These are phyloP conservation scores for Pseudocercospora macadamiae DNA, from an alignment of 2,329 filamentous ascomycete genomes.

Conservation along the genomic window DNA sequence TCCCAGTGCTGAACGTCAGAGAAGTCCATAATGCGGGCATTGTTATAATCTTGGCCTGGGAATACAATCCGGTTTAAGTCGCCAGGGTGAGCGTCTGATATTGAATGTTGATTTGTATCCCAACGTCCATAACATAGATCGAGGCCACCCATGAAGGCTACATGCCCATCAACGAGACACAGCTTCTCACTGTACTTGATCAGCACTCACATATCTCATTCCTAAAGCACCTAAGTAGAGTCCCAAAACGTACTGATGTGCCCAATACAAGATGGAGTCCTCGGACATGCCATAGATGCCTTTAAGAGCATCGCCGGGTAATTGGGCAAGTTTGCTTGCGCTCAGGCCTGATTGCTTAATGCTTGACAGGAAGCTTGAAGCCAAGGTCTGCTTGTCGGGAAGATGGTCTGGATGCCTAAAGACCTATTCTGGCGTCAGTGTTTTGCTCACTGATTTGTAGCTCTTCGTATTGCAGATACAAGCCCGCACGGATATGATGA, in stretches of 20 bases:
- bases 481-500: too few relatives aligned
- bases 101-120: slow-evolving; percentile 81
- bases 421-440: slow-evolving; percentile 67
- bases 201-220: not conserved
- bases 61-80: slow-evolving; percentile 77
- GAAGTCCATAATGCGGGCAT: slow-evolving; percentile 81
- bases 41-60: slow-evolving; percentile 92
- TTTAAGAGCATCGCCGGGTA: slow-evolving; percentile 74
- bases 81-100: slow-evolving; percentile 79
- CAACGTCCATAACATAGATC: slow-evolving; percentile 86
- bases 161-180: slow-evolving; percentile 74
- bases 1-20: slow-evolving; percentile 78
- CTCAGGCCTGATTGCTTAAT: slow-evolving; percentile 60
- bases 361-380: slow-evolving; percentile 59
- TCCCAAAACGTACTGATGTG: not conserved
- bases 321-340: slow-evolving; percentile 60
- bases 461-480: too few relatives aligned
- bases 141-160: slow-evolving; percentile 88
- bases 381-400: slow-evolving; percentile 70
- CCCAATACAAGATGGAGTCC: slow-evolving; percentile 82
- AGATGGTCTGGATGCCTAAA: slow-evolving; percentile 90
- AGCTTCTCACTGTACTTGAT: slow-evolving; percentile 89
- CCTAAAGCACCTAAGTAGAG: too few relatives aligned
- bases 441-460: too few relatives aligned
- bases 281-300: slow-evolving; percentile 80